Conservation (phyloP, 169 alveolate genomes). For the Toxoplasma gondii region DNA sequence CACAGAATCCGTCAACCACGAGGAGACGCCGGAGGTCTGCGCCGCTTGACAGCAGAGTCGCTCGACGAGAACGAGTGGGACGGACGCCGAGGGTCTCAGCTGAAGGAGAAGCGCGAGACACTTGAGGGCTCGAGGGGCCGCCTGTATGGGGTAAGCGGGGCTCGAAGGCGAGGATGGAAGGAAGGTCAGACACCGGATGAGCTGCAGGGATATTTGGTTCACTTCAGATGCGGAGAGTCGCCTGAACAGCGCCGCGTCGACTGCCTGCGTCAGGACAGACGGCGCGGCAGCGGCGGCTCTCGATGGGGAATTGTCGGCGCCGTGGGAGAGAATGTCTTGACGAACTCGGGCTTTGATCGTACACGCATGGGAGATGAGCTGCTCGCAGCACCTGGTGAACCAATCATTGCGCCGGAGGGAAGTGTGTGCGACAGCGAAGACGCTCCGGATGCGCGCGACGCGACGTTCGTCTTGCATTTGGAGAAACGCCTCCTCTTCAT, state of each 20-base stretch:
- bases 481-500: not conserved
- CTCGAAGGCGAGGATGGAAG: not conserved
- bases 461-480: not conserved
- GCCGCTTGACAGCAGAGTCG: slow-evolving; percentile 59
- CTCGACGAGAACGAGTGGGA: slow-evolving; percentile 59
- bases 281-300: not conserved
- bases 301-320: not conserved
- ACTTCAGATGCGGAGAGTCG: not conserved
- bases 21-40: slow-evolving; percentile 8
- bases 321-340: not conserved
- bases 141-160: not conserved
- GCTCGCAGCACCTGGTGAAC: not conserved
- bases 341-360: not conserved
- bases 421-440: not conserved
- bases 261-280: not conserved
- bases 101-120: slow-evolving; percentile 60
- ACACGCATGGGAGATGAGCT: not conserved
- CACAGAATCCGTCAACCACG: not conserved
- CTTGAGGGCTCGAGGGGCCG: slow-evolving; percentile 40
- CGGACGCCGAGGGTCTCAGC: slow-evolving; percentile 35
- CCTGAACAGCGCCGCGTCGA: not conserved
- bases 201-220: not conserved
- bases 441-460: not conserved
- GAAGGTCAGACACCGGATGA: slow-evolving; percentile 20
- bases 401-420: not conserved